Evolutionary conservation across 2,329 filamentous ascomycete species (phyloP), one percentile per base, ranked within the genome.

Genomic region (Penicillium sp.): DNA sequence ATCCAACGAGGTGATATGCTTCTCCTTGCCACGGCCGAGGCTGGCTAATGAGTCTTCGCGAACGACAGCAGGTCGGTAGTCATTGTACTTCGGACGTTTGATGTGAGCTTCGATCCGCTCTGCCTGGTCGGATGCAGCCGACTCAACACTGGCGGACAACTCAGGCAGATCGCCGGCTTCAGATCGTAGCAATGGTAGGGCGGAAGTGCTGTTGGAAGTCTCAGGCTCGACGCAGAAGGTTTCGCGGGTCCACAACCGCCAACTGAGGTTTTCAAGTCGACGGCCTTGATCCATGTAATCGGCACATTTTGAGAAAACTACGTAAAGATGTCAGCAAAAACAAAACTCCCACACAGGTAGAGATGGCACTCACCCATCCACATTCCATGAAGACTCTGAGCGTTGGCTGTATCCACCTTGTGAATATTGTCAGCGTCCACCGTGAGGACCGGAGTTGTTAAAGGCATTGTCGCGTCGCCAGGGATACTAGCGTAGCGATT

Each of bases 191-290:
- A 60, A 76, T 70, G 56, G 75, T 69, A 61, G 68, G 60, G 78
- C 69, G 47, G 78, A 74, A 22, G 74, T 72, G 61, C 78, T 76
- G 60, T 79, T 77, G 51, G 79, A 77, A 33, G 57, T 68, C 43
- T 65, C 63, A n/a, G 80, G 80, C 55, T 88, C 86, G 72, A 87
- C 91, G 73, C 91, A 95, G 63, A 95, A 89, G 10, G 88, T 92
- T 69, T 97, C 91, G 64, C 90, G 82, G 63, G 89, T 95, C 92
- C 91, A 97, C 54, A 97, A 76, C 63, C 93, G 80, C 93, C 93
- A 97, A 69, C 88, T 95, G 56, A 99, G 78, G 75, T 99, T 97
- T 71, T 97, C 93, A 67, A 96, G 78, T 65, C 93, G 81, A 66
- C 89, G 84, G 49, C 93, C 93, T 72, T 97, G 88, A 68, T 95